Evolutionary conservation across 2,329 filamentous ascomycete species (phyloP), one percentile per base, ranked within the genome.

Genomic region (Aureobasidium musti): DNA sequence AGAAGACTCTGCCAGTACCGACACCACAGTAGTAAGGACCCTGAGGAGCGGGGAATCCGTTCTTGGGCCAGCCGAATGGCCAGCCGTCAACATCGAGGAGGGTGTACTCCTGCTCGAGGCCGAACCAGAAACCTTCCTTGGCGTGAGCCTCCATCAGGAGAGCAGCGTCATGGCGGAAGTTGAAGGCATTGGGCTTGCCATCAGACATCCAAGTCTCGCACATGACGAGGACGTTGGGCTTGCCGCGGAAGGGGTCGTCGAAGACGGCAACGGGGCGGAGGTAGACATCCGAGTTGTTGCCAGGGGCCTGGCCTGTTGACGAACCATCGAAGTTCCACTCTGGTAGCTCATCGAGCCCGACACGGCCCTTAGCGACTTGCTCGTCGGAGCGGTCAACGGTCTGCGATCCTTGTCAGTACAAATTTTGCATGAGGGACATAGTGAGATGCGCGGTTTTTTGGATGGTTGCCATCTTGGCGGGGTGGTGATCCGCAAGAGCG

Each of bases 21-120:
- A 97, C 94, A 91, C 94, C 95, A 80, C 94, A 97, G 89, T 96
- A 97, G 86, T 96, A 96, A 69, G 92, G 92, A 71, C 92, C 92
- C 82, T 96, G 92, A 73, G 93, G 91, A 78, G 91, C 92, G 71
- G 92, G 92, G 89, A 89, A 96, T 76, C 92, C 92, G 76, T 89
- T 88, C 81, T 87, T 87, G 77, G 90, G 90, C 91, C 92, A 96
- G 82, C 95, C 95, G 76, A 92, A 97, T 65, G 95, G 95, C 82
- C 92, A 90, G 80, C 92, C 91, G 73, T 89, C 87, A 73, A 88
- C 82, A 76, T 94, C 93, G 73, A 98, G 89, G 53, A 96, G 89
- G 68, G 92, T 98, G 86, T 98, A 98, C 81, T 98, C 94, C 79
- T 98, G 94, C 79, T 97, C 94, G 21, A 99, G 88, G 81, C 95